Evolutionary conservation across 805 yeast species (phyloP).

Genomic region (Hemisphaericaspora nanyangensis): DNA sequence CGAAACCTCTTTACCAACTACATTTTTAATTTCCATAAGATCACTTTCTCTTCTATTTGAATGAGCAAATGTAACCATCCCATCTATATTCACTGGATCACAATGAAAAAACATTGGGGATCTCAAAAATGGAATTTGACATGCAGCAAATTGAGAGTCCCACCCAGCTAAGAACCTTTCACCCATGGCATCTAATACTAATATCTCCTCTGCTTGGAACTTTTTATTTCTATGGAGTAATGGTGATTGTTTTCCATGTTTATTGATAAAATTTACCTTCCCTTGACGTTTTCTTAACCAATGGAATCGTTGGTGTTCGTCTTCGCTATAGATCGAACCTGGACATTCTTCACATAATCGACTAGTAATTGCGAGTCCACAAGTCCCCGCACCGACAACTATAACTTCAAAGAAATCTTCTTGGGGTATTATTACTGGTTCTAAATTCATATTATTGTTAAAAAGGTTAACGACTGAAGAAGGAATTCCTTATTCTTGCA

Average conservation of each 20-base stretch:
- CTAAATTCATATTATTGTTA: constrained; percentile 3
- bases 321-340: constrained; percentile 42
- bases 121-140: constrained; percentile 40
- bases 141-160: constrained; percentile 39
- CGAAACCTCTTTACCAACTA: constrained; percentile 42
- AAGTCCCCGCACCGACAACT: constrained; percentile 46
- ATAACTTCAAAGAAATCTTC: constrained; percentile 31
- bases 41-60: constrained; percentile 27
- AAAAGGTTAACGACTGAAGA: no score
- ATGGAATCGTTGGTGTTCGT: constrained; percentile 44
- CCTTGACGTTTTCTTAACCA: constrained; percentile 36
- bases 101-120: constrained; percentile 49
- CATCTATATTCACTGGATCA: constrained; percentile 43
- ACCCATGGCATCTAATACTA: constrained; percentile 33
- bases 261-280: constrained; percentile 22
- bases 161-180: constrained; percentile 39
- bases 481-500: no score
- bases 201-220: constrained; percentile 23
- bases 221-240: not conserved
- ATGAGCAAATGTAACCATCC: constrained; percentile 39
- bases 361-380: constrained; percentile 40
- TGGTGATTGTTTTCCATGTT: constrained; percentile 9
- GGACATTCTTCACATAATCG: constrained; percentile 41
- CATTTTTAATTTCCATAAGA: constrained; percentile 38
- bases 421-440: constrained; percentile 3